phyloP scores from a whole-genome alignment of 2,329 filamentous ascomycete genomes.

The Aspergillus eucalypticola region DNA sequence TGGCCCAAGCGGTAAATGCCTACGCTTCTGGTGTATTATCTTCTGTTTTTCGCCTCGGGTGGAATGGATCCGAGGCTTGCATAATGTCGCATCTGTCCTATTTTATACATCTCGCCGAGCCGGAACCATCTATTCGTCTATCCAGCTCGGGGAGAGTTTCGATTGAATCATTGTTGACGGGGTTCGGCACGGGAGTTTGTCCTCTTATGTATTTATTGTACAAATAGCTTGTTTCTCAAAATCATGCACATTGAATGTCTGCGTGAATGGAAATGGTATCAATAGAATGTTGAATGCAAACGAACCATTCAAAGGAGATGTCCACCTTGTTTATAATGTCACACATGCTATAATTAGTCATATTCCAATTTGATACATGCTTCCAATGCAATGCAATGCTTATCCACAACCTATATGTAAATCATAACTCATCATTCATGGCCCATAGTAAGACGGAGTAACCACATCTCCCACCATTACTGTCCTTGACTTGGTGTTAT shows the following conservation, averaged over 20 bases:
- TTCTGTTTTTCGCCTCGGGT: conserved; percentile 1
- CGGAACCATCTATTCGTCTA: not conserved
- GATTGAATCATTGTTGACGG: conserved; percentile 13
- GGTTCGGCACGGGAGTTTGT: conserved; percentile 21
- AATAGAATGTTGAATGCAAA: conserved; percentile 2
- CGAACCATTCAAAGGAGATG: not conserved
- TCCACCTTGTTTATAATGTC: not conserved
- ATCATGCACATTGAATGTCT: conserved; percentile 6
- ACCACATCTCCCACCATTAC: conserved; percentile 46
- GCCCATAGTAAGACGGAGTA: conserved; percentile 28
- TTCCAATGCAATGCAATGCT: not conserved
- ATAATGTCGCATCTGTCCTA: conserved; percentile 19
- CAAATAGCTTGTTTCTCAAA: conserved; percentile 19
- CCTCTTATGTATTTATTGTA: conserved; percentile 24
- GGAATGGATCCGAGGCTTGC: conserved; percentile 3
- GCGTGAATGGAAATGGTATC: not conserved
- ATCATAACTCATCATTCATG: conserved; percentile 11
- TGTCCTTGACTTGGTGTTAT: conserved; percentile 23
- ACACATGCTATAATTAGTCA: not conserved
- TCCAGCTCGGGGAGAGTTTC: conserved; percentile 8
- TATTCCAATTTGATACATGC: not conserved
- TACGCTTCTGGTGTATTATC: not conserved
- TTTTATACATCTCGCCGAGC: conserved; percentile 13
- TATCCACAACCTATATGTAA: not conserved
- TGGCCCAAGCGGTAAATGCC: conserved; percentile 59